Base-by-base conservation (phyloP, 2,329 filamentous ascomycete species). In the Clathrospora elynae region DNA sequence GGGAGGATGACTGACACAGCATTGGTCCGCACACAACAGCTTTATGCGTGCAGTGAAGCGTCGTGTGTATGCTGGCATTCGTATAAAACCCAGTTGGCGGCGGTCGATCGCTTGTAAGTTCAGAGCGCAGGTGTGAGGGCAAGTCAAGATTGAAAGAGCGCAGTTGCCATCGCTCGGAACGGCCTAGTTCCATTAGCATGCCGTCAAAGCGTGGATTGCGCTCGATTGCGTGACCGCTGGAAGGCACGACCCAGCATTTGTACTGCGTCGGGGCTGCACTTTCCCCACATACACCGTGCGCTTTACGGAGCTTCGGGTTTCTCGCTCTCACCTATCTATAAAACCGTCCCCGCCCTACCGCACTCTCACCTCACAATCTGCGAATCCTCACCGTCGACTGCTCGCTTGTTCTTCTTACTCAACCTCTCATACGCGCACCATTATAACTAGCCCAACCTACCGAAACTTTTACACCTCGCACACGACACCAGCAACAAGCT, bases 251-350 rank as follows among this genome's bases (percentile, higher is more conserved):
- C 37, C 34, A 36, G 35, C 25, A 40, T 35, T 45, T 40, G 35
- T 30, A 44, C 17, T 25, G 46, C 25, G 36, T 30, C 35, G 42
- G 43, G 28, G 30, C 19, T 36, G 45, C 39, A 43, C 18, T 33
- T 56, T 53, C 55, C 53, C 57, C 57, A 59, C 53, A 57, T 50
- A 36, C 48, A 42, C 46, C 33, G 39, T 46, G 48, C 49, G 35
- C 34, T 43, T 34, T 31, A 41, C 11, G 35, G 10, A 34, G 41
- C 37, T 26, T 35, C 34, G 31, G 38, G 49, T 35, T 42, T 38
- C 18, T 24, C 40, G 47, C 43, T 32, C 9, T 22, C 16, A 19
- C 10, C 20, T 35, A 38, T 40, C 34, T 56, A 58, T 58, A 58
- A 54, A 54, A 33, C n/a, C 26, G 17, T 18, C 10, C 22, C 23